Base-by-base conservation (phyloP, 2,329 filamentous ascomycete species). In the Arthrinium puccinioides region DNA sequence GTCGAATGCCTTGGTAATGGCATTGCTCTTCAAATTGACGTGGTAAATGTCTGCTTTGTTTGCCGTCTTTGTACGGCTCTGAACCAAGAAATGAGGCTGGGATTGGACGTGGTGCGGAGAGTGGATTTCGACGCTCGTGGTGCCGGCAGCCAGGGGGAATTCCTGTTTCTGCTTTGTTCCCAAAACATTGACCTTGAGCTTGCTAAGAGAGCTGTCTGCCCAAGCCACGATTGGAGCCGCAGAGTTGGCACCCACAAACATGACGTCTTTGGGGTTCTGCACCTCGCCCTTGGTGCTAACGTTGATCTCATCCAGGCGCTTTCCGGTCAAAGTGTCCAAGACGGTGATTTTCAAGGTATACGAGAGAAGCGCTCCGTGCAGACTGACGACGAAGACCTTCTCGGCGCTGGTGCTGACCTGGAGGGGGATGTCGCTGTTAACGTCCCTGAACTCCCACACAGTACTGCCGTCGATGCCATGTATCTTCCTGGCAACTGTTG, bases 31-130 rank as follows among this genome's bases (percentile, higher is more conserved):
- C 36, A 86, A 60, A 48, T 94, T 76, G 41, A 94, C 74, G 51
- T 94, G 87, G 54, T 83, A 96, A 21, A 97, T 82, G 44, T 94
- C 84, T 4, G 84, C 90, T 67, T 84, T 87, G 54, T 89, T 85
- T 14, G 79, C 79, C 3, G 67, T 67, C 24, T 69, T 69, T 1
- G 86, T 86, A 49, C 81, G 72, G 49, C 79, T 87, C 49, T 95
- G 85, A 5, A 95, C 84, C 21, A 96, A 66, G 64, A 96, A 94
- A 63, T 94, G 87, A 25, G 87, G 71, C 31, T 79, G 70, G 4
- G 85, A 82, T 52, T 84, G 83, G 21, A 78, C 63, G 38, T 82
- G 70, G 46, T 80, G 79, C 13, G 87, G 83, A 1, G 85, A 84
- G 53, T 94, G 86, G 16, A 95, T 68, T 38, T 79, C 69, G 36